Evolutionary conservation across 78 protist species (phyloP), one percentile per base, ranked within the genome.

Genomic region (Cavenderia fasciculata): DNA sequence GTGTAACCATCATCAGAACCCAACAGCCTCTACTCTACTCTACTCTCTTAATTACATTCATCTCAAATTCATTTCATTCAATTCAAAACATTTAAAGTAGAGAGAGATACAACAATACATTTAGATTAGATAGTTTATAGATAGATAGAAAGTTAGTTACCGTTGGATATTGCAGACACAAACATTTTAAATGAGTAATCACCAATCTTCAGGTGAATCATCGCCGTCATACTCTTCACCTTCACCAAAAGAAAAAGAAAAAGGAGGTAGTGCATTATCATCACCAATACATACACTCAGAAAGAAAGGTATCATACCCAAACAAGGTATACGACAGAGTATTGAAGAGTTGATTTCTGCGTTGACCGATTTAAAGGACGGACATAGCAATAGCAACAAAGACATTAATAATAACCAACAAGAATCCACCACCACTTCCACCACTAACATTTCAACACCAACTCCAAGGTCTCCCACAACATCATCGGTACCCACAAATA

Each of bases 221-320:
- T 49, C 54, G 14, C 54, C 14, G 12, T 49, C 27, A 14, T 49
- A 49, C 54, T 18, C 14, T 14, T 18, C 12, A 14, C 14, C 12
- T 14, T 49, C 27, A 49, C 14, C 54, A 49, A 49, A 49, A 12
- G 14, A 18, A 12, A 49, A 18, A 12, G 14, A 49, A n/a, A n/a
- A n/a, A n/a, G n/a, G n/a, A n/a, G n/a, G n/a, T n/a, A n/a, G n/a
- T n/a, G n/a, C 54, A 49, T 49, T 63, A 3, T 62, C 72, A 21
- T 77, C 87, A 33, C 87, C 87, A 10, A 47, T 62, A 29, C 72
- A 77, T 41, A 77, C 74, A 44, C 27, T 77, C 25, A 59, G 68
- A 33, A 77, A 77, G 38, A 77, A 77, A 31, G 61, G 74, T 4
- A 16, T 27, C 2, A 47, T 77, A 2, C 14, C 14, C 14, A 49